Conservation (phyloP, 768 basidiomycete genomes). For the Sporobolomyces pararoseus region DNA sequence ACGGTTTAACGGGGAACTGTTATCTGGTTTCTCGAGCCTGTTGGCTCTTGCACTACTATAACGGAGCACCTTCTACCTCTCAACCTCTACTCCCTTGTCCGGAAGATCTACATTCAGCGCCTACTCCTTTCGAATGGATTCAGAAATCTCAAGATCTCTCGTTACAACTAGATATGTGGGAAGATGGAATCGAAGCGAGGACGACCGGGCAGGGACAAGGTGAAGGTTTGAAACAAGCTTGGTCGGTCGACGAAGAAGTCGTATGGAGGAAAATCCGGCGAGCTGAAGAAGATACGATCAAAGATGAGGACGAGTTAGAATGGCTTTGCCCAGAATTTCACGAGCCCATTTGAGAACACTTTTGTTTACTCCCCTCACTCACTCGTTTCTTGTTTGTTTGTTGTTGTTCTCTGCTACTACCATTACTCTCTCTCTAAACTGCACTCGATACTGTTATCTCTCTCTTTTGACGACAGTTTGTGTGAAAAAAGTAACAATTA, state of each 20-base stretch:
- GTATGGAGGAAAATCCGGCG: background rate
- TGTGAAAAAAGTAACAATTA: too few species aligned
- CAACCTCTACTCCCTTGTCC: background rate
- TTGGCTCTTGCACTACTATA: background rate
- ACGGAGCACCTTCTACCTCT: too few species aligned
- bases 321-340: background rate
- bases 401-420: background rate
- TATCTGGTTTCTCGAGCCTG: slow-evolving; percentile 19
- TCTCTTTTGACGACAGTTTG: too few species aligned
- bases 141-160: background rate
- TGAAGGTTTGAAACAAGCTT: background rate
- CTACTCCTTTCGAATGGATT: background rate
- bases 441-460: too few species aligned
- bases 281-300: too few species aligned
- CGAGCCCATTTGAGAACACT: slow-evolving; percentile 7
- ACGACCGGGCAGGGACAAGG: background rate
- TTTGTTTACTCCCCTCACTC: too few species aligned
- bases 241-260: background rate
- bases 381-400: background rate
- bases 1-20: slow-evolving; percentile 32
- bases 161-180: background rate
- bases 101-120: background rate
- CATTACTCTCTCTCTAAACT: too few species aligned
- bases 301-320: background rate
- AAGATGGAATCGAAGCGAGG: background rate